Conservation (phyloP, 345 rosid species). For the Citrus australasica region DNA sequence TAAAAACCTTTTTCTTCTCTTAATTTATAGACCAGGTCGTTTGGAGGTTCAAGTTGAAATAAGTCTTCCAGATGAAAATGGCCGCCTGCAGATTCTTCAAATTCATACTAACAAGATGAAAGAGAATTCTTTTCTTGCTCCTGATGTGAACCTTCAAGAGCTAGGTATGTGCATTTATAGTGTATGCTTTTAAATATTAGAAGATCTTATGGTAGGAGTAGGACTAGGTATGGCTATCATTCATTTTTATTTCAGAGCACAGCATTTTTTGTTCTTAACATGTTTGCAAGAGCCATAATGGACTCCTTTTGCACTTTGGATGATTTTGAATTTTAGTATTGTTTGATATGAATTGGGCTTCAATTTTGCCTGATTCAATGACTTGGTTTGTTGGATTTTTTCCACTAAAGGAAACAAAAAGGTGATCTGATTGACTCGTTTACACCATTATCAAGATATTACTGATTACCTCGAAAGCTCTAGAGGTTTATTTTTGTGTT, state of each 20-base stretch:
- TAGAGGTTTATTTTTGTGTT: neutral
- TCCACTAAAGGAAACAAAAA: neutral
- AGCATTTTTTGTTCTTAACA: neutral
- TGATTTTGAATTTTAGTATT: neutral
- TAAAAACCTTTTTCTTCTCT: neutral
- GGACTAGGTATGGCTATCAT: neutral
- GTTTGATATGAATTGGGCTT: neutral
- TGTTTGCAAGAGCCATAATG: neutral
- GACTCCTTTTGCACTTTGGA: neutral
- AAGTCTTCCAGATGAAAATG: slow-evolving; percentile 98
- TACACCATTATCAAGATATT: neutral
- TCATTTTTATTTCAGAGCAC: neutral
- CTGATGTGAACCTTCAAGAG: slow-evolving; percentile 80
- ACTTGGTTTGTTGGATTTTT: neutral
- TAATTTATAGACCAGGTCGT: slow-evolving; percentile 79
- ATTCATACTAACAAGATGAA: slow-evolving; percentile 99
- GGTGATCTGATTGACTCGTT: neutral
- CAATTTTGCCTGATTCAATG: neutral
- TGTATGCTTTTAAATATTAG: neutral
- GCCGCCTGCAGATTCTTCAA: slow-evolving; percentile 93
- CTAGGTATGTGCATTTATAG: slow-evolving; percentile 54
- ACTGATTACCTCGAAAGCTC: neutral
- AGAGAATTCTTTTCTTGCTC: slow-evolving; percentile 90
- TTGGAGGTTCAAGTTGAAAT: slow-evolving; percentile 99
- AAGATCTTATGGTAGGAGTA: neutral